Base-by-base conservation (phyloP, 192 early-diverging fungal genomes). In the Coemansia sp. region DNA sequence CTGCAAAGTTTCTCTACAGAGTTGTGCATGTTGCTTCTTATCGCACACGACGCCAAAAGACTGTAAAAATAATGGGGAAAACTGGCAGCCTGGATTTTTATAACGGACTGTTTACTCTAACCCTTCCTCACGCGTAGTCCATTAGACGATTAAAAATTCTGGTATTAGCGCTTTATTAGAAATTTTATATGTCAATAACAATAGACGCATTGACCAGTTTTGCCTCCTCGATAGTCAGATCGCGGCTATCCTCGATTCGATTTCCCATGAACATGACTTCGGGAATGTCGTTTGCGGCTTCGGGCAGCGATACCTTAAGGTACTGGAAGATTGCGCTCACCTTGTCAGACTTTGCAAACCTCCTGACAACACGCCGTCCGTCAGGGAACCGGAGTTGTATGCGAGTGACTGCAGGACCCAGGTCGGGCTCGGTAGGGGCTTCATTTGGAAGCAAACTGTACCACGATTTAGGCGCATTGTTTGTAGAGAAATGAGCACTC, bases 301-400 rank as follows among this genome's bases (percentile, higher is more conserved):
- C 83, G 27, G 88, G 81, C 13, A 86, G 78, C 45, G 82, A 71
- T 13, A 83, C 73, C 66, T 93, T 95, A 67, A 97, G 73, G 49
- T 78, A 95, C 67, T 93, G 87, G 81, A 96, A 96, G 33, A 98
- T 64, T 7, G 67, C 65, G 30, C 69, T 81, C 2, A 97, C 92
- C 18, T 78, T 80, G 56, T 89, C 91, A 0, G 82, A 61, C 64
- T 88, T 91, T 33, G 66, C 59, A 67, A 98, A 93, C 53, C 86
- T 82, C 43, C 90, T 84, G 50, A 95, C 85, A 24, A 87, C 65
- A 17, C 86, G 85, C 17, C 80, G 69, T 14, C 96, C 95, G 73
- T 91, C 88, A 9, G 91, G 86, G 47, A 94, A 71, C 33, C 91
- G 85, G 56, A 95, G 78, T 63, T 94, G 92, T 50, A 98, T 84